Base-by-base conservation (phyloP, 2,329 filamentous ascomycete genomes). In the Botrytis hyacinthi region DNA sequence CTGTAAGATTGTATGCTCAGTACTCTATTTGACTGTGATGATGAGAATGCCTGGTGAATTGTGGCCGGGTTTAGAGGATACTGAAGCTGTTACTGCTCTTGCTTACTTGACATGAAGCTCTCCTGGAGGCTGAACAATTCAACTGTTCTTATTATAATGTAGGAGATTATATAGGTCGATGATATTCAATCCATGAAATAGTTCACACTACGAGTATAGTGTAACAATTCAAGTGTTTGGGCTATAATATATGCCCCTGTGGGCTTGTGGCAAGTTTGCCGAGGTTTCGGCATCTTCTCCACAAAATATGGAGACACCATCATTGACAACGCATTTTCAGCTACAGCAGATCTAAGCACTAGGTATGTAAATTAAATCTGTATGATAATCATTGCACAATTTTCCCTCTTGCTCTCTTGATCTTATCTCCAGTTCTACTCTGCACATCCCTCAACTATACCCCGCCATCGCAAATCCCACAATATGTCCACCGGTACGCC, bases 401-500 rank as follows among this genome's bases (percentile, higher is more conserved):
- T 68, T 57, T 68, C 48, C 48, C 40, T 42, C 42, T 68, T 14
- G 16, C 29, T 57, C 26, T 68, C 66, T 40, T 37, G 22, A 51
- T 68, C 65, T 54, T 67, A 67, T 68, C 65, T 42, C 35, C 26
- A 42, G 57, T 22, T 57, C n/a, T 48, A 57, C 37, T 57, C 51
- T 69, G 66, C 66, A 69, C 35, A 57, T 57, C 51, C 51, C n/a
- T 57, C 48, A 26, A 57, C 48, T 6, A 67, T 68, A 68, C 66
- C 66, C 66, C 66, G 66, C 66, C 66, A 57, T 57, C 48, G 14
- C 26, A 68, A 57, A 42, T 57, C n/a, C 48, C 66, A 68, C 66
- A 68, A 68, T 54, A 68, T 68, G 66, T 68, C 66, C 35, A 68
- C 66, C 66, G 66, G 66, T 12, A 68, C 48, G 22, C 66, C 66